Conservation (phyloP, 495 filamentous ascomycete species). For the Hypoxylon subgilvum region DNA sequence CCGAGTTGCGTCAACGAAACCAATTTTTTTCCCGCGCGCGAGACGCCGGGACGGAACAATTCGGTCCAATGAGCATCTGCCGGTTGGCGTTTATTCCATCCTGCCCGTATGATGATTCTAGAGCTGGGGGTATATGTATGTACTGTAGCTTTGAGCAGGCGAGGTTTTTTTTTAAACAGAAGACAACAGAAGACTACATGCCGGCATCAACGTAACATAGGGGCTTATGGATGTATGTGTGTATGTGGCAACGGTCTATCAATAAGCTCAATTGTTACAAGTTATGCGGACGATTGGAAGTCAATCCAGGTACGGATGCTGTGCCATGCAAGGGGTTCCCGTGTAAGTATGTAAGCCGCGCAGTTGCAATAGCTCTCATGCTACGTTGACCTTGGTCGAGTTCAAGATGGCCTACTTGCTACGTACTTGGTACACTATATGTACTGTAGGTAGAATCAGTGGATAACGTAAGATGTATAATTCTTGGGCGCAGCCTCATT, state of each 20-base stretch:
- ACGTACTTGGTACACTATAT: no score
- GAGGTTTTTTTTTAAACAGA: no score
- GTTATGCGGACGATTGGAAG: conserved; percentile 21
- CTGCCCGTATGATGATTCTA: conserved; percentile 12
- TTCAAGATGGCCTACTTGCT: no score
- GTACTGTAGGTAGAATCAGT: no score
- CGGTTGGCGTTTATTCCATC: conserved; percentile 35
- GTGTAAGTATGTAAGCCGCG: conserved; percentile 2
- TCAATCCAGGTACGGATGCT: conserved; percentile 17
- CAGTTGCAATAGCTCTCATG: conserved; percentile 8
- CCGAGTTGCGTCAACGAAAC: conserved; percentile 34
- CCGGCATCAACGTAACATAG: no score
- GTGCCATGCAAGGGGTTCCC: conserved; percentile 31
- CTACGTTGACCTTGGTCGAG: no score
- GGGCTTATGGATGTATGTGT: no score
- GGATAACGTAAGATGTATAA: conserved; percentile 27
- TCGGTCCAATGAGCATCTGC: conserved; percentile 38
- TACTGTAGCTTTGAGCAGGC: no score
- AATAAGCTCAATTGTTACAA: not conserved
- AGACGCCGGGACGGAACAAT: conserved; percentile 34
- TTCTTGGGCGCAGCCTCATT: conserved; percentile 31
- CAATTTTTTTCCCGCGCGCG: conserved; percentile 35
- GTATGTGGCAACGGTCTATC: not conserved
- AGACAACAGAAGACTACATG: no score
- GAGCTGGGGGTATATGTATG: conserved; percentile 12